Evolutionary conservation across 805 yeast species (phyloP).

Genomic region (Peterozyma xylosa): DNA sequence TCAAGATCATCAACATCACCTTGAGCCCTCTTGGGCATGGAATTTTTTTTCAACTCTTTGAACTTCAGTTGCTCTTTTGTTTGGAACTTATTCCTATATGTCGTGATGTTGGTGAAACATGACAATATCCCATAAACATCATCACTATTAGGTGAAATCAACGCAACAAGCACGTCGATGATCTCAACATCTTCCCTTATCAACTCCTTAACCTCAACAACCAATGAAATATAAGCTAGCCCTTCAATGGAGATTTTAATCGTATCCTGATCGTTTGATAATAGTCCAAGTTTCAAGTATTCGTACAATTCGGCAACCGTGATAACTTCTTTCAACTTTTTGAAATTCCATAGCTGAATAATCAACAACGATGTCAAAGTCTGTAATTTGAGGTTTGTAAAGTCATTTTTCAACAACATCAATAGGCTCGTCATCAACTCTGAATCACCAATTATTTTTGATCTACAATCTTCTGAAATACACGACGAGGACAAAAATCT

Average conservation of each 20-base stretch:
- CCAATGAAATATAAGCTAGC: constrained; percentile 27
- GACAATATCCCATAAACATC: constrained; percentile 34
- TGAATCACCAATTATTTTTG: neutral
- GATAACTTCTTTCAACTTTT: constrained; percentile 23
- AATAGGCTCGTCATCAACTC: neutral
- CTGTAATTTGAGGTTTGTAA: constrained; percentile 7
- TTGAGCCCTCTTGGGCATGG: constrained; percentile 9
- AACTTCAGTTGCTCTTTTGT: constrained; percentile 25
- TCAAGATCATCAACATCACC: constrained; percentile 20
- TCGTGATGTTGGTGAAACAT: constrained; percentile 31
- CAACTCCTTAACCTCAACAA: constrained; percentile 21
- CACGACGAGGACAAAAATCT: neutral
- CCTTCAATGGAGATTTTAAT: constrained; percentile 19
- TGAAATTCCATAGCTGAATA: constrained; percentile 51
- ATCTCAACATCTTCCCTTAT: constrained; percentile 20
- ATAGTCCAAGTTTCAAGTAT: no score
- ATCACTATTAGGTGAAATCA: constrained; percentile 9
- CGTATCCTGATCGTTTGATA: neutral
- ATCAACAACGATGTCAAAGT: constrained; percentile 35
- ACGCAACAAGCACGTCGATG: neutral
- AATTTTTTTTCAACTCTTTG: constrained; percentile 28
- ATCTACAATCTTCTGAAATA: constrained; percentile 1
- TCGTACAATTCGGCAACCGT: no score
- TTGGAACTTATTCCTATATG: constrained; percentile 19
- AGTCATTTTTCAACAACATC: neutral